Evolutionary conservation across 176 grass and related monocot species (phyloP).

Genomic region (Paspalum notatum): DNA sequence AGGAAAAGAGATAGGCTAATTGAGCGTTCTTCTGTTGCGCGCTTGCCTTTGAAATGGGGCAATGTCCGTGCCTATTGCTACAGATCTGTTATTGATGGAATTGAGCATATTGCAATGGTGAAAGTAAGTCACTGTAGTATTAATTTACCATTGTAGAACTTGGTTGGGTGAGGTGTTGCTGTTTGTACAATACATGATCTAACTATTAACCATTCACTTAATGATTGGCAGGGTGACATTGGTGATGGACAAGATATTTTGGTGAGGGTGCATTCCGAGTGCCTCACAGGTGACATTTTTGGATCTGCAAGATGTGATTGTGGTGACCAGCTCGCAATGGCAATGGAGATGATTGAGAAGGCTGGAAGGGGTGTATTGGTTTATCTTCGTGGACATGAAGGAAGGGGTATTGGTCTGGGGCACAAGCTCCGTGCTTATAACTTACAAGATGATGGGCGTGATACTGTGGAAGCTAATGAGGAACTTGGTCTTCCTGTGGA

Average conservation of each 20-base stretch:
- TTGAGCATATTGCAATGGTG: conserved; percentile 96
- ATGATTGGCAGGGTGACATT: conserved; percentile 66
- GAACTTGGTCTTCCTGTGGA: conserved; percentile 76
- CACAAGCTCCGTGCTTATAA: conserved; percentile 85
- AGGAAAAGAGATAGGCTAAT: conserved; percentile 91
- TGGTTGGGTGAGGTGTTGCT: background rate
- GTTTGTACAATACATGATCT: conserved; percentile 21
- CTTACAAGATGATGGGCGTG: conserved; percentile 68
- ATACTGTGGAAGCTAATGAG: conserved; percentile 85
- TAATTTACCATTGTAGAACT: conserved; percentile 15
- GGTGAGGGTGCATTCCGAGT: conserved; percentile 79
- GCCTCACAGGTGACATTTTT: conserved; percentile 83
- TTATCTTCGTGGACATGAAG: conserved; percentile 88
- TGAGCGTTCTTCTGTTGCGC: conserved; percentile 73
- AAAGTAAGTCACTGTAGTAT: conserved; percentile 61
- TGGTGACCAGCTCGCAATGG: conserved; percentile 70
- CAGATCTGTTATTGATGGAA: conserved; percentile 89
- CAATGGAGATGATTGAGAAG: conserved; percentile 87
- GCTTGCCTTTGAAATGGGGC: conserved; percentile 88
- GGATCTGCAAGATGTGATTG: conserved; percentile 82
- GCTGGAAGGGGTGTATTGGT: conserved; percentile 70
- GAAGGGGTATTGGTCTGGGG: conserved; percentile 73
- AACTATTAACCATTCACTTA: background rate
- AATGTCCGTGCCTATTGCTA: conserved; percentile 89
- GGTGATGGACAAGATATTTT: conserved; percentile 81